phyloP scores from a whole-genome alignment of 495 filamentous ascomycete genomes.

The Daldinia caldariorum region DNA sequence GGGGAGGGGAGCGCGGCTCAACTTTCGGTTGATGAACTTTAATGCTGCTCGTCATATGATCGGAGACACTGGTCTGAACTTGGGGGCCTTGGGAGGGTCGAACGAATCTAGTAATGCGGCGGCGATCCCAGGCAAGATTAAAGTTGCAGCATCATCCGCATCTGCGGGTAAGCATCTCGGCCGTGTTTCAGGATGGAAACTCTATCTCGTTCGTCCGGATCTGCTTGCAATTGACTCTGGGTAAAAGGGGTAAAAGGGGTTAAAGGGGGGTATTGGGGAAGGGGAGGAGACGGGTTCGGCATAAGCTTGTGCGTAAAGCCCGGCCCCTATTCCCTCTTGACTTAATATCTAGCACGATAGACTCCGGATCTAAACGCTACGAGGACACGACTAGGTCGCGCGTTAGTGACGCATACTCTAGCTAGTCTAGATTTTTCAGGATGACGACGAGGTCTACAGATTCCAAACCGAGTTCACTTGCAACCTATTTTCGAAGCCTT shows the following conservation, averaged over 20 bases:
- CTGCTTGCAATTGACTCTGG: background rate
- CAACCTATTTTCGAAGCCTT: background rate
- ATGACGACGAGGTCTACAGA: constrained; percentile 1
- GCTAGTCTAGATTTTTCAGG: constrained; percentile 26
- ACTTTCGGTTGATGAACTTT: constrained; percentile 15
- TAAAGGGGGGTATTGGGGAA: too few relatives aligned
- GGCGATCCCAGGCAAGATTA: background rate
- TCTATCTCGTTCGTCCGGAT: constrained; percentile 16
- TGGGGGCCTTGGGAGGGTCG: background rate
- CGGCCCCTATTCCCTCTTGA: constrained; percentile 12
- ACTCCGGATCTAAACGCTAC: constrained; percentile 29
- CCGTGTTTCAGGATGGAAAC: constrained; percentile 30
- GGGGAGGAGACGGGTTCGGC: constrained; percentile 12
- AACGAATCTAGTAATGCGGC: background rate
- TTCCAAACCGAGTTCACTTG: background rate
- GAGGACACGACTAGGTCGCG: background rate
- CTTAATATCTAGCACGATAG: constrained; percentile 21
- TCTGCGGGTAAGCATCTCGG: constrained; percentile 6
- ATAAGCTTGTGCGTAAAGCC: constrained; percentile 2
- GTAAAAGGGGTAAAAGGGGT: too few relatives aligned
- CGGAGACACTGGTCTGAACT: constrained; percentile 4
- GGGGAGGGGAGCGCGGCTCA: background rate
- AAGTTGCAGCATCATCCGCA: constrained; percentile 8
- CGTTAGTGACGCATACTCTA: constrained; percentile 7
- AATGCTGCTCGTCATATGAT: constrained; percentile 30